phyloP scores from a whole-genome alignment of 2,329 filamentous ascomycete genomes.

The Botrytis fragariae region DNA sequence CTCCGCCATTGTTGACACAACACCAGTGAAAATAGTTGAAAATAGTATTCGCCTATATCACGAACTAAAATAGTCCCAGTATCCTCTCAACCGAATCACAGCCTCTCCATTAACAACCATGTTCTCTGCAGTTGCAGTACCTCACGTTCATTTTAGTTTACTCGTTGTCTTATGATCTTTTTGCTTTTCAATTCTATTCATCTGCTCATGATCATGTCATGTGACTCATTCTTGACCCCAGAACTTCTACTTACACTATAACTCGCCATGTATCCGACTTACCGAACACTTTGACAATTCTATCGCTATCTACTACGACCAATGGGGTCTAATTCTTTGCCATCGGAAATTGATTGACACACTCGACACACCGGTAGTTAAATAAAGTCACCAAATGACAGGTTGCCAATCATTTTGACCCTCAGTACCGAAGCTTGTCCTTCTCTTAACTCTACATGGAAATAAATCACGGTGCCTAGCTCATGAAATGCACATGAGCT shows the following conservation, averaged over 20 bases:
- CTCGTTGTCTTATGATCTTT: not conserved
- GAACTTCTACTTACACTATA: not conserved
- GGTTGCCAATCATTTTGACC: not conserved
- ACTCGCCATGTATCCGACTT: not conserved
- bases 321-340: not conserved
- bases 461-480: not conserved
- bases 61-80: not conserved
- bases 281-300: not conserved
- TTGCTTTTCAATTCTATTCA: not conserved
- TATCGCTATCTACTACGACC: not conserved
- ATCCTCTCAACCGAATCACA: no score
- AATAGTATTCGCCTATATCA: not conserved
- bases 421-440: not conserved
- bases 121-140: not conserved
- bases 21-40: not conserved
- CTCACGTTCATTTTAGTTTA: not conserved
- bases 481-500: not conserved
- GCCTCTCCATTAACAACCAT: not conserved
- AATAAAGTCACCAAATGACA: not conserved
- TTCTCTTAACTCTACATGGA: not conserved
- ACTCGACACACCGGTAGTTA: slow-evolving; percentile 1
- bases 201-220: not conserved
- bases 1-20: not conserved
- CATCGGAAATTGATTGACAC: not conserved
- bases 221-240: not conserved